phyloP scores from a whole-genome alignment of 768 basidiomycete genomes.

The Boletellus sp. region DNA sequence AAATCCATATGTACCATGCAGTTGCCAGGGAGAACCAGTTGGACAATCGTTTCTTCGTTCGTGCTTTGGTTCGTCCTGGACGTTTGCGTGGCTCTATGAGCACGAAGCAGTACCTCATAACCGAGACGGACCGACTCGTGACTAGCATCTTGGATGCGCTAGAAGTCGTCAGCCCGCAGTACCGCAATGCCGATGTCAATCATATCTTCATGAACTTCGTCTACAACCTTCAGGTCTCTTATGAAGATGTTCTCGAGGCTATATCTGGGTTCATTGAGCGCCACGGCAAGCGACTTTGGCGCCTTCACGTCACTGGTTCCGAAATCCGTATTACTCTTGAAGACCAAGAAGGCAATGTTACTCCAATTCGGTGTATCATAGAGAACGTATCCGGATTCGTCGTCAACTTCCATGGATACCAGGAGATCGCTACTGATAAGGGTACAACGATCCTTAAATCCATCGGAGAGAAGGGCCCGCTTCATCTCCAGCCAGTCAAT shows the following conservation, averaged over 20 bases:
- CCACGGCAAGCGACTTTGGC: constrained; percentile 97
- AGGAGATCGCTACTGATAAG: constrained; percentile 95
- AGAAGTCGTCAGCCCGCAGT: constrained; percentile 86
- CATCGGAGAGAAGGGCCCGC: constrained; percentile 94
- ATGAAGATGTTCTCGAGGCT: constrained; percentile 94
- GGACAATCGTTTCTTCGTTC: constrained; percentile 98
- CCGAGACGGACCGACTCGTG: constrained; percentile 95
- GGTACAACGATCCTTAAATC: constrained; percentile 95
- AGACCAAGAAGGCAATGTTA: constrained; percentile 91
- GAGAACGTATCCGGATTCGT: constrained; percentile 99
- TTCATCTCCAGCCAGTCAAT: constrained; percentile 94
- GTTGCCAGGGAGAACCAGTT: constrained; percentile 94
- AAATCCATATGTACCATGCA: constrained; percentile 97
- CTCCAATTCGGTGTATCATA: constrained; percentile 95
- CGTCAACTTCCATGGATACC: constrained; percentile 97
- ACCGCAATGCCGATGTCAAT: constrained; percentile 94
- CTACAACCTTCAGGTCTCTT: constrained; percentile 91
- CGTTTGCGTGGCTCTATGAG: constrained; percentile 89
- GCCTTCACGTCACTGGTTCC: constrained; percentile 94
- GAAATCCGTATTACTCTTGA: constrained; percentile 95
- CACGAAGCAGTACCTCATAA: constrained; percentile 96
- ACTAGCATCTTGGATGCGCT: constrained; percentile 92
- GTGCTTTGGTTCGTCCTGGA: constrained; percentile 93
- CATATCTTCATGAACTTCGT: constrained; percentile 99
- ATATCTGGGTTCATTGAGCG: constrained; percentile 99